A percentile compares a stretch with the other conserved stretches of the same genome.
Conservation (phyloP, 805 yeast species). For the Yarrowia sp. region DNA sequence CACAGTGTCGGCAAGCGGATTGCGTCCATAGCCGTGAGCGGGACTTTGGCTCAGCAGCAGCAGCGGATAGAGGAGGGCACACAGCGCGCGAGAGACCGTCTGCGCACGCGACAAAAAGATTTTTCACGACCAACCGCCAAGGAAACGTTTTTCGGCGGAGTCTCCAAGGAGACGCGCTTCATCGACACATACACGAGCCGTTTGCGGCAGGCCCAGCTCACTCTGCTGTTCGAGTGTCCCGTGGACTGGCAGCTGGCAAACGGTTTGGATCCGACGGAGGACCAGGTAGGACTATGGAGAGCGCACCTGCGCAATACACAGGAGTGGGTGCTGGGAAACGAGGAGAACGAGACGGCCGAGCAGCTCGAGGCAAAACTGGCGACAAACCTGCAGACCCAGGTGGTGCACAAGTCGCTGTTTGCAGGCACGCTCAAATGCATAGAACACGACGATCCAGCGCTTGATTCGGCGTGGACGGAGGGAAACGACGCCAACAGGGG, state of each 20-base stretch:
- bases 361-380: not conserved
- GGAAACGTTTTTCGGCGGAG: conserved; percentile 3
- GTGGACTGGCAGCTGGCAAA: conserved; percentile 10
- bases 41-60: not conserved
- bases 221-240: conserved; percentile 16
- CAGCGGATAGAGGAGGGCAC: not conserved
- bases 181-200: conserved; percentile 21
- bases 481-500: not conserved
- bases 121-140: not conserved
- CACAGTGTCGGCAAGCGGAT: conserved; percentile 18
- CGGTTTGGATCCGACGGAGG: conserved; percentile 2
- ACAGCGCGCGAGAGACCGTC: not conserved
- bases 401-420: conserved; percentile 5
- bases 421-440: conserved; percentile 25
- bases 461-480: not conserved
- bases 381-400: not conserved
- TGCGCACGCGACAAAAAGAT: conserved; percentile 22
- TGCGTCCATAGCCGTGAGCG: conserved; percentile 10
- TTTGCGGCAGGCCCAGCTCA: not conserved
- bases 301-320: not conserved
- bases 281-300: not conserved
- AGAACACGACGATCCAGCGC: conserved; percentile 18
- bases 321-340: not conserved
- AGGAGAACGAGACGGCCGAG: not conserved
- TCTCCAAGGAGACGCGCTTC: conserved; percentile 23